Percentiles rank a stretch among this genome's conserved stretches.
Conservation (phyloP, 192 early-diverging fungal genomes). For the Coemansia sp. region DNA sequence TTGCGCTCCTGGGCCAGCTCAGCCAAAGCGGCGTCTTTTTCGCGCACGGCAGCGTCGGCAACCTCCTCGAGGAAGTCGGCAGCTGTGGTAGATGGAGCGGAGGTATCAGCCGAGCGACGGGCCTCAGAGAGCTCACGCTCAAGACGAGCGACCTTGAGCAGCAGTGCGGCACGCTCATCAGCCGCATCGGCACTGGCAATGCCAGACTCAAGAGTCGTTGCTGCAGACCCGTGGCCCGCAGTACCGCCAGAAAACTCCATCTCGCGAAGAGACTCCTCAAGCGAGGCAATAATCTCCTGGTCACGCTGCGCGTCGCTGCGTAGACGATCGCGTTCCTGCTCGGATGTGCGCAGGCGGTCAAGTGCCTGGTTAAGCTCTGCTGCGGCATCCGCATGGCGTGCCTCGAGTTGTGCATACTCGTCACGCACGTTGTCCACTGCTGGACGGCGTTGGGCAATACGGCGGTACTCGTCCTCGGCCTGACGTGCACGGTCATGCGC, state of each 20-base stretch:
- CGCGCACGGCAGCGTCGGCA: conserved; percentile 40
- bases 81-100: conserved; percentile 12
- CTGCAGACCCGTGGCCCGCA: conserved; percentile 25
- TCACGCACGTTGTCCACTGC: conserved; percentile 88
- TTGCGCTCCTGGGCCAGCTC: conserved; percentile 29
- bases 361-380: conserved; percentile 70
- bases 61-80: conserved; percentile 38
- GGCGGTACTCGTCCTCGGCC: conserved; percentile 86
- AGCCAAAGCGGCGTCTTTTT: conserved; percentile 46
- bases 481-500: conserved; percentile 68
- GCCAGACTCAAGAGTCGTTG: conserved; percentile 23
- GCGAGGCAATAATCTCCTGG: conserved; percentile 67
- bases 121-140: conserved; percentile 60
- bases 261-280: conserved; percentile 82
- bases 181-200: conserved; percentile 34
- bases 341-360: conserved; percentile 63
- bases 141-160: conserved; percentile 57
- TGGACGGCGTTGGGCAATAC: conserved; percentile 71
- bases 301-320: conserved; percentile 64
- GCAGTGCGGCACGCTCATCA: conserved; percentile 40
- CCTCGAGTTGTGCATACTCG: conserved; percentile 73
- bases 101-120: neutral
- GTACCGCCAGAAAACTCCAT: conserved; percentile 61
- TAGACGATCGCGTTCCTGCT: conserved; percentile 61
- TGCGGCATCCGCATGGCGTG: conserved; percentile 61